phyloP scores from a whole-genome alignment of 768 basidiomycete species.

The Boletus edulis region DNA sequence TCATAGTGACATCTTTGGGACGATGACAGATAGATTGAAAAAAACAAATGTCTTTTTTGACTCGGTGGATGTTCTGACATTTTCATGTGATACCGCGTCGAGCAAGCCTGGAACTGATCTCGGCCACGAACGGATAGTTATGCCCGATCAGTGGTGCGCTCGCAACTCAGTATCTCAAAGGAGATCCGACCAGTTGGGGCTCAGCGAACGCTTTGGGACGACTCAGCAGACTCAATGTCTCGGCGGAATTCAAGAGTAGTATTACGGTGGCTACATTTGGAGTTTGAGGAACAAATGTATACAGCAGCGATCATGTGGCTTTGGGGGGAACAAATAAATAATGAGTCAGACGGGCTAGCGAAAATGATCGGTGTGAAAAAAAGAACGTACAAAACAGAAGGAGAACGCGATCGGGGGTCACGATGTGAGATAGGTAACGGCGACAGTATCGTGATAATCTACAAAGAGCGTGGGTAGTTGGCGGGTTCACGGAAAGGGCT shows the following conservation, averaged over 20 bases:
- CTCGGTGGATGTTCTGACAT: neutral
- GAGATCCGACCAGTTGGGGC: constrained; percentile 9
- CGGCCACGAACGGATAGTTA: neutral
- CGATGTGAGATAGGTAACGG: constrained; percentile 13
- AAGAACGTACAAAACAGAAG: constrained; percentile 16
- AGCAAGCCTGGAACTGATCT: no score
- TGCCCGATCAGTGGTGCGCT: constrained; percentile 14
- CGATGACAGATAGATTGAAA: neutral
- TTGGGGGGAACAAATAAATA: constrained; percentile 8
- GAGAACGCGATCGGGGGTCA: constrained; percentile 19
- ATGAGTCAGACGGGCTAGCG: constrained; percentile 13
- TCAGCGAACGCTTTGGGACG: constrained; percentile 11
- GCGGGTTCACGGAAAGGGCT: neutral
- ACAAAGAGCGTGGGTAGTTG: constrained; percentile 3
- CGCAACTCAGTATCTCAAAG: constrained; percentile 7
- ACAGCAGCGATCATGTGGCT: constrained; percentile 26
- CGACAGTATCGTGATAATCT: constrained; percentile 7
- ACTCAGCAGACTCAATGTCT: neutral
- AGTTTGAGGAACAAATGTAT: constrained; percentile 4
- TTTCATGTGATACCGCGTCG: constrained; percentile 18
- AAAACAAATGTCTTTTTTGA: neutral
- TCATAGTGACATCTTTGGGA: neutral
- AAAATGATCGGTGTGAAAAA: constrained; percentile 21
- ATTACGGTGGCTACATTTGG: constrained; percentile 21
- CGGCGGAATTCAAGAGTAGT: constrained; percentile 20